Evolutionary conservation across 108 stramenopile genomes (phyloP), one percentile per base, ranked within the genome.

Genomic region (Cyclostephanos invisitatus): DNA sequence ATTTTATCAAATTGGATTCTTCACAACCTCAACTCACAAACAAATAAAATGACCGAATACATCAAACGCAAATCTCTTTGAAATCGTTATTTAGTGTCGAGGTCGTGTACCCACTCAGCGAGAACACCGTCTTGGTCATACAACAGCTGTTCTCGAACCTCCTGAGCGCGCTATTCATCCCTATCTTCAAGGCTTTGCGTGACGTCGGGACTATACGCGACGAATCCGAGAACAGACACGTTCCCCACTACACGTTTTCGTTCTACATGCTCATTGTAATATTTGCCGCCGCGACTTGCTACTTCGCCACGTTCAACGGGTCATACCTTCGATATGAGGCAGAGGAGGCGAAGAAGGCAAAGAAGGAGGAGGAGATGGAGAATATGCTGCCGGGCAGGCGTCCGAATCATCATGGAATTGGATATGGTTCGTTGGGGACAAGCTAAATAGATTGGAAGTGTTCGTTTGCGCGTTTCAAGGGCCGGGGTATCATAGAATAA

Each of bases 101-200:
- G 44, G 95, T 93, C 7, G 92, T 83, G 8, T 96, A 92, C 56
- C 94, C 94, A 0, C 62, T 91, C 44, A 89, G 89, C 55, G 94
- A 93, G 50, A 96, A 96, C 63, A 93, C 91, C 1, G 95, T 96
- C 17, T 71, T 96, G 46, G 95, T 96, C n/a, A 91, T 96, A 53
- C 95, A 96, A 56, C 95, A 96, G 67, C 85, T 96, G 4, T 91
- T 93, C 64, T 91, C 95, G 20, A 96, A 96, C 80, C 67, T 96
- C 35, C 64, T 93, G 59, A 92, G 91, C 63, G 95, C 95, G 20
- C 24, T 82, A 24, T 96, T 96, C 73, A 93, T 96, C 72, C 95
- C 95, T 3, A 54, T 88, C 50, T 96, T 96, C 78, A 91, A 96
- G 75, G 81, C 86, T 0, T 64, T 96, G 66, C 84, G 84, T 55